Evolutionary conservation across 441 rosid genomes (phyloP).

Genomic region (Syzygium syzygioides): DNA sequence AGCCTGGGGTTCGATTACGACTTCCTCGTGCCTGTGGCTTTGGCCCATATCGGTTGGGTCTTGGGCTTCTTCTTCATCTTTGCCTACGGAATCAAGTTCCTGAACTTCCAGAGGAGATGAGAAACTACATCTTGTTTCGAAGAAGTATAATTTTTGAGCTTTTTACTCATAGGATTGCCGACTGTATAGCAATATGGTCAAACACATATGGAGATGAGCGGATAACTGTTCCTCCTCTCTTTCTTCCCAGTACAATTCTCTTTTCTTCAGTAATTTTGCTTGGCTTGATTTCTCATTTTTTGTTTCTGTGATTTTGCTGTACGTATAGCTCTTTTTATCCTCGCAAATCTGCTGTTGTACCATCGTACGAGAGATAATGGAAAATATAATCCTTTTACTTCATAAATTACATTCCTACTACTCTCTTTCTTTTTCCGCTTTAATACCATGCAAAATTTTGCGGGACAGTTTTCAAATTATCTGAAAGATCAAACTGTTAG

Average conservation of each 20-base stretch:
- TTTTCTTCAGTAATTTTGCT: neutral
- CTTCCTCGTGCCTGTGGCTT: slow-evolving; percentile 14
- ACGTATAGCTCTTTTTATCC: neutral
- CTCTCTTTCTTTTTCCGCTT: neutral
- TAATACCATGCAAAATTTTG: neutral
- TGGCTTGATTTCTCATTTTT: neutral
- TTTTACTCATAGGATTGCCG: neutral
- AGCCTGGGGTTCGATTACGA: slow-evolving; percentile 12
- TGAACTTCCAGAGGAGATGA: slow-evolving; percentile 22
- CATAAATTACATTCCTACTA: neutral
- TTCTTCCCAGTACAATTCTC: neutral
- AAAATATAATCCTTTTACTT: neutral
- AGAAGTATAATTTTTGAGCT: neutral
- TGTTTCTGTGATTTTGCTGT: neutral
- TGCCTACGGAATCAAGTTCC: slow-evolving; percentile 23
- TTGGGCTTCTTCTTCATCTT: slow-evolving; percentile 20
- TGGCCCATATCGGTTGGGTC: slow-evolving; percentile 24
- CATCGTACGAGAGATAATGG: neutral
- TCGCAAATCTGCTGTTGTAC: neutral
- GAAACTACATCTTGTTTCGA: neutral
- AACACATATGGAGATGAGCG: neutral
- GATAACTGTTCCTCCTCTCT: neutral
- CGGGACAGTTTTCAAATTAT: neutral
- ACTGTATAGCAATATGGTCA: neutral
- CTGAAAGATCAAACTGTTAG: neutral